Evolutionary conservation across 2,329 filamentous ascomycete species (phyloP).

Genomic region (Cryoendolithus antarcticus): DNA sequence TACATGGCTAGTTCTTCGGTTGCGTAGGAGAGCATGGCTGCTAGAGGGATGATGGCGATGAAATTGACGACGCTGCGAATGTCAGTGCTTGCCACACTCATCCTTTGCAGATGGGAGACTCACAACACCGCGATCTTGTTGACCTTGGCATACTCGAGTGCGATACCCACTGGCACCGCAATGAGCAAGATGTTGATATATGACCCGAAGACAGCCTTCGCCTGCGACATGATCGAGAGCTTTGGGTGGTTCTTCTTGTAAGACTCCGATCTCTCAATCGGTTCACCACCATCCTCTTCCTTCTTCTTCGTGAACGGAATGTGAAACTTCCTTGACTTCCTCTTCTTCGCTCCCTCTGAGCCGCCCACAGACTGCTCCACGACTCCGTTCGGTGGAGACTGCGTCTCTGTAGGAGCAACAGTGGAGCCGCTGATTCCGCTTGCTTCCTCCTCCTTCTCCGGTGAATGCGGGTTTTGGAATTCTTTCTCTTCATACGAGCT

Average conservation of each 20-base stretch:
- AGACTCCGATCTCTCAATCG: slow-evolving; percentile 11
- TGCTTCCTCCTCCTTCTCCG: slow-evolving; percentile 6
- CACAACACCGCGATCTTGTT: slow-evolving; percentile 49
- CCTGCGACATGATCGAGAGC: slow-evolving; percentile 34
- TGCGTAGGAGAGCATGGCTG: slow-evolving; percentile 72
- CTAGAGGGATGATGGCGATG: slow-evolving; percentile 80
- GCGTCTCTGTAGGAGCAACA: slow-evolving; percentile 5
- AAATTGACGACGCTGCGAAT: slow-evolving; percentile 60
- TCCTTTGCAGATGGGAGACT: too few species aligned
- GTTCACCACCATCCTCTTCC: slow-evolving; percentile 7
- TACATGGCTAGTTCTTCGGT: slow-evolving; percentile 80
- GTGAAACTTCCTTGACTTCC: slow-evolving; percentile 15
- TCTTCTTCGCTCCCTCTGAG: slow-evolving; percentile 7
- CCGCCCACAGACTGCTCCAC: slow-evolving; percentile 4
- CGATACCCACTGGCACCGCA: slow-evolving; percentile 65
- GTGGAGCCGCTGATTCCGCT: slow-evolving; percentile 2
- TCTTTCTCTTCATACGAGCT: slow-evolving; percentile 8
- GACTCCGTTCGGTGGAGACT: slow-evolving; percentile 1
- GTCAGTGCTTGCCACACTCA: too few species aligned
- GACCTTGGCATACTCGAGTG: slow-evolving; percentile 53
- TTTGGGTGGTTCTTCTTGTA: slow-evolving; percentile 17
- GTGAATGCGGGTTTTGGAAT: not conserved
- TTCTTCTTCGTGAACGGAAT: slow-evolving; percentile 12
- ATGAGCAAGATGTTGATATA: slow-evolving; percentile 79
- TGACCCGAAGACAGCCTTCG: slow-evolving; percentile 65